Evolutionary conservation across 768 basidiomycete species (phyloP), one percentile per base, ranked within the genome.

Genomic region (Mycena latifolia): DNA sequence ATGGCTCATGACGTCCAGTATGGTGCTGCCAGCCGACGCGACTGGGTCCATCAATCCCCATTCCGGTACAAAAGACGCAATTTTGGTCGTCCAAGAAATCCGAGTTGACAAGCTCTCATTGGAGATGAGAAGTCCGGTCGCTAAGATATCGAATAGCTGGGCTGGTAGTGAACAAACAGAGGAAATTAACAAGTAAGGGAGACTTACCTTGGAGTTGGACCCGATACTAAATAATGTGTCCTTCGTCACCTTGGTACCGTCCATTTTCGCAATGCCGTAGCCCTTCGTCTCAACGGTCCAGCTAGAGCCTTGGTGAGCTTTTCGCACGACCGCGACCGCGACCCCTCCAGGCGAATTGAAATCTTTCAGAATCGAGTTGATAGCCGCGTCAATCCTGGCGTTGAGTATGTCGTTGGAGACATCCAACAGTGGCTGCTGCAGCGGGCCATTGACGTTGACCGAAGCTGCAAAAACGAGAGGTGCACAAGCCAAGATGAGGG

Each of bases 1-100:
- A 50, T 77, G 77, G 37, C 69, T 73, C 63, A 76, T 70, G 6
- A 72, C 57, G 55, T 77, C 75, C 31, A 72, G 35, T 20, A 75
- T 71, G 3, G 73, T 76, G 24, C 66, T 66, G 46, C 75, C 63
- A 2, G 65, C 46, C 0, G 72, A 68, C 9, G 68, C 71, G 1
- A 69, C 27, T 5, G 65, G 61, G 45, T 73, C 72, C 69, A 68
- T 63, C 17, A 73, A 46, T 41, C 50, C 48, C 72, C 72, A 73
- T 35, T 71, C 72, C 14, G 72, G 70, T 0, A 73, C 41, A 27
- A 73, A n/a, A 9, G 57, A 56, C 8, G 62, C 63, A n/a, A 73
- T 54, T 55, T 73, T 73, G 9, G 70, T 69, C 18, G 69, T 39
- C 68, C 70, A 73, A 1, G 65, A 65, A 27, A 73, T 46, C 2